Evolutionary conservation across 1,284 basidiomycete genomes (phyloP), one percentile per base, ranked within the genome.

Genomic region (Erythrobasidium hasegawianum): DNA sequence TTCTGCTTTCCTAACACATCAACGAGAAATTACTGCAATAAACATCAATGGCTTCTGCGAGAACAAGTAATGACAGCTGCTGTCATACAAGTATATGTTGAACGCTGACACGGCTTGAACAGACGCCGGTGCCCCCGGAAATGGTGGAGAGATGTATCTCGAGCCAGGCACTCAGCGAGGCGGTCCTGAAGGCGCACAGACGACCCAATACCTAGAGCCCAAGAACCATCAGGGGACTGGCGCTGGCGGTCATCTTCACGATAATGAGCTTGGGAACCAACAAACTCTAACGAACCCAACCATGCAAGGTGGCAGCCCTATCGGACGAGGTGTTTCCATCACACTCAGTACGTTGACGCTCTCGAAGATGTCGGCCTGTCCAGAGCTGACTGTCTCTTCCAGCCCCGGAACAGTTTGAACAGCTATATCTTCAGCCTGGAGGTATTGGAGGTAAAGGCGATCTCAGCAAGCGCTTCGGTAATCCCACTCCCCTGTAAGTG

Each of bases 351-450:
- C 29, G 54, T 33, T 22, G n/a, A 38, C 49, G 18, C 20, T 2
- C 13, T 41, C 26, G 8, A 18, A 7, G 38, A n/a, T 22, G 20
- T 26, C 26, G n/a, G 11, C 3, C 11, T 22, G 22, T 38, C 8
- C 33, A n/a, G 1, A 16, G 22, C 29, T 33, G 29, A 39, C 45
- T 13, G 8, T 38, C 10, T 57, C 53, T n/a, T 26, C 24, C 57
- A 58, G 67, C 70, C 10, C 56, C 62, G 18, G 70, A 71, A 54
- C 69, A 71, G 38, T 70, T 67, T 43, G 67, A 70, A 52, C 69
- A 70, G 13, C 69, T 72, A 11, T 72, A 71, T 57, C 69, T 74
- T 18, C 68, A 71, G 59, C 72, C 72, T 0, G 72, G 72, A 20
- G 72, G 72, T 26, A 55, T 61, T 0, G 66, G 67, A n/a, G 68